Base-by-base conservation (phyloP, 2,329 filamentous ascomycete species). In the Aspergillus sp. region DNA sequence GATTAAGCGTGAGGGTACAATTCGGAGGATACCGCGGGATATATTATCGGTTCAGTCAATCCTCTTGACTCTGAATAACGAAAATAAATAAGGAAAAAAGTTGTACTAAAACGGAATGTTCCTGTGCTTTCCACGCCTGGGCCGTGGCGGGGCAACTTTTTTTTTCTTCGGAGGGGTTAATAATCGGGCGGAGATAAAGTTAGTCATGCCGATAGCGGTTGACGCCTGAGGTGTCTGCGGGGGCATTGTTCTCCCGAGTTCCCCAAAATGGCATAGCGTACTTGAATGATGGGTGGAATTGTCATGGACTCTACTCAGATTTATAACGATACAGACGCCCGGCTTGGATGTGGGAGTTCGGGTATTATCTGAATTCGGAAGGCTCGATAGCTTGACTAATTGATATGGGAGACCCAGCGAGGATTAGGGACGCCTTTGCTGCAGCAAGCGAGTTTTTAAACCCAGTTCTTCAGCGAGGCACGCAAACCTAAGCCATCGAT, bases 381-480 rank as follows among this genome's bases (percentile, higher is more conserved):
- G 6, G 9, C 14, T 19, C 33, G 11, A 19, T 31, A 14, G 9
- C 12, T 11, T 19, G 25, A 17, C n/a, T 12, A 19, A 40, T 40
- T 45, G 62, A 52, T 6, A 77, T 77, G 75, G 66, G 62, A 31
- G 62, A 69, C 23, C 47, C 61, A 2, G 57, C 40, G 23, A 55
- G 61, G 41, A 44, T 72, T 31, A 67, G 59, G 52, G 63, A 66
- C 56, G 72, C 70, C 8, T 77, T 78, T 55, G 64, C 68, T 45
- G 65, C 67, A 31, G 72, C 73, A 33, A 65, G 66, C 54, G 62
- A 64, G 21, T 77, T 77, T 59, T 61, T 78, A 44, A 67, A 62
- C 53, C 74, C 76, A 31, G 73, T 76, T 41, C 66, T 77, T 57
- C 68, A 74, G 62, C 68, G 71, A 77, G 76, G 76, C 71, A 76